phyloP scores from a whole-genome alignment of 495 filamentous ascomycete species.

The Lasiosphaeriaceae sp. region DNA sequence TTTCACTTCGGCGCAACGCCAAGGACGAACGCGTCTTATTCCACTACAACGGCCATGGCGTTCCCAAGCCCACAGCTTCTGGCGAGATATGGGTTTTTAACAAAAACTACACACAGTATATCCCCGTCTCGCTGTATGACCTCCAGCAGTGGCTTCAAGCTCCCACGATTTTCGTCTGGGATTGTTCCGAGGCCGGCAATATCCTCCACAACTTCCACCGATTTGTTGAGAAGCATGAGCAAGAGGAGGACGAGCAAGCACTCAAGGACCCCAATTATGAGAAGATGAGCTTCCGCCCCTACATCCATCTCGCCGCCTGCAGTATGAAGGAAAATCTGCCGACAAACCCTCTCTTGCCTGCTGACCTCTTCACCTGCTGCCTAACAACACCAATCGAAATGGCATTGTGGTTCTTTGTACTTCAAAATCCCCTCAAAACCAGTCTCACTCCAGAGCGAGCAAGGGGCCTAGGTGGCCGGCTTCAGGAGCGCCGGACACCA shows the following conservation, averaged over 20 bases:
- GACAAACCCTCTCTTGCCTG: conserved; percentile 92
- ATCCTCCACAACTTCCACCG: conserved; percentile 92
- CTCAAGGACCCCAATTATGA: conserved; percentile 70
- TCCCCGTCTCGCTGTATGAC: conserved; percentile 93
- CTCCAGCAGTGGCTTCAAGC: conserved; percentile 94
- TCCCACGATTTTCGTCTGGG: conserved; percentile 94
- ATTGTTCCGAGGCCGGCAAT: conserved; percentile 92
- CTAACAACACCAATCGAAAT: conserved; percentile 96
- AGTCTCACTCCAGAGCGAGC: conserved; percentile 75
- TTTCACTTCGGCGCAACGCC: conserved; percentile 80
- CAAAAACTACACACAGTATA: conserved; percentile 97
- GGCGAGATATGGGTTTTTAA: conserved; percentile 99
- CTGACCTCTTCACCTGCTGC: conserved; percentile 94
- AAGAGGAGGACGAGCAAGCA: conserved; percentile 70
- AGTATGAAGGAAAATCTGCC: conserved; percentile 84
- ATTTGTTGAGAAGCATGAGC: conserved; percentile 90
- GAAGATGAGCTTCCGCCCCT: conserved; percentile 58
- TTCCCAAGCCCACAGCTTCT: conserved; percentile 92
- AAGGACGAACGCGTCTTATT: conserved; percentile 94
- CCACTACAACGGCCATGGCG: conserved; percentile 98
- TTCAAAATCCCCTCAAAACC: conserved; percentile 83
- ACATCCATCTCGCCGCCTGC: conserved; percentile 92
- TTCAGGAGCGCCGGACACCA: conserved; percentile 91
- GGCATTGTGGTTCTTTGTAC: conserved; percentile 87
- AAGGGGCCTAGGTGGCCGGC: conserved; percentile 72